Percentiles rank a stretch among this genome's conserved stretches.
These are phyloP conservation scores for Ceriops decandra DNA, from an alignment of 345 rosid species.

Conservation along the genomic window DNA sequence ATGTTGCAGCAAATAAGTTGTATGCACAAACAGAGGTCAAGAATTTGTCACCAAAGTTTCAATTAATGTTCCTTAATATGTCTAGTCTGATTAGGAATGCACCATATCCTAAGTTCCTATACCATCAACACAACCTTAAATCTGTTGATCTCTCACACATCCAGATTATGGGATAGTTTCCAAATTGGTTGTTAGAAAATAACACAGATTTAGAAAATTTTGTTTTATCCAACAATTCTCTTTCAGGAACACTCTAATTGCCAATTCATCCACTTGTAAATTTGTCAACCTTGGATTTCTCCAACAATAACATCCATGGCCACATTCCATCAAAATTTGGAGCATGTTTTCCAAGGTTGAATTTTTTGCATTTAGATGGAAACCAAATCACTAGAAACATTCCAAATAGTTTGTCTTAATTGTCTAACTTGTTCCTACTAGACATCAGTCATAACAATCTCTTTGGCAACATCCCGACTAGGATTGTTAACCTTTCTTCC, in stretches of 20 bases:
- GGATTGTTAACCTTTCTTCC: too few relatives aligned
- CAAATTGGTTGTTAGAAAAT: slow-evolving; percentile 4
- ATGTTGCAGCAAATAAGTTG: too few relatives aligned
- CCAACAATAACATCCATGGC: background rate
- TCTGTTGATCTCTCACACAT: background rate
- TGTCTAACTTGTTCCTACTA: too few relatives aligned
- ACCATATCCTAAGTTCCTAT: slow-evolving; percentile 1
- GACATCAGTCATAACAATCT: too few relatives aligned
- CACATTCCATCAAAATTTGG: background rate
- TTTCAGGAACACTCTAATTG: background rate
- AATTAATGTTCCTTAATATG: background rate
- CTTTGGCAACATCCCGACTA: too few relatives aligned
- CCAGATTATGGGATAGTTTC: background rate
- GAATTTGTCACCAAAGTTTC: too few relatives aligned
- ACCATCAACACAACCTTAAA: background rate
- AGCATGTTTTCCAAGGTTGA: background rate
- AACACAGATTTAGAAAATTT: background rate
- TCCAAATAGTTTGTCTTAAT: background rate
- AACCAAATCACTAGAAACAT: background rate
- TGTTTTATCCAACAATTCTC: background rate
- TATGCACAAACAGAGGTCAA: too few relatives aligned
- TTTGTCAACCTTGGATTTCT: background rate
- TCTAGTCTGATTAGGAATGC: background rate
- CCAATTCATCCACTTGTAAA: background rate
- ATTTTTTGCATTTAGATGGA: background rate